Percentiles rank a stretch among this genome's conserved stretches.
Conservation (phyloP, 2,329 filamentous ascomycete genomes). For the Pseudogymnoascus sp. region DNA sequence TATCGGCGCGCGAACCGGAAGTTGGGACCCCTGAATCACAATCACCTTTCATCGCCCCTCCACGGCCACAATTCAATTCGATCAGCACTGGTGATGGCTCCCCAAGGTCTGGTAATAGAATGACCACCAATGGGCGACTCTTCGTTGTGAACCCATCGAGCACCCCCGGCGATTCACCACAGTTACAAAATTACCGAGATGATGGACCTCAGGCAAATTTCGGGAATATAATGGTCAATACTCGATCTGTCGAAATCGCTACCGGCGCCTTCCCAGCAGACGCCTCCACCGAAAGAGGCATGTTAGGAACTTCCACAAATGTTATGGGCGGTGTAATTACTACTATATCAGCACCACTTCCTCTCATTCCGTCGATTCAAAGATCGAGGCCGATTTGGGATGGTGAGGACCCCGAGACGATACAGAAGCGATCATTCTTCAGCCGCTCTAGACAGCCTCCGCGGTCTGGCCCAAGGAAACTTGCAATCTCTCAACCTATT, state of each 20-base stretch:
- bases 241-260: not conserved
- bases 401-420: not conserved
- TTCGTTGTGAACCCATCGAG: slow-evolving; percentile 28
- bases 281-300: not conserved
- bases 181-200: not conserved
- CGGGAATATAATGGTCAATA: slow-evolving; percentile 5
- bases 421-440: slow-evolving; percentile 24
- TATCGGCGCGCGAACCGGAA: slow-evolving; percentile 21
- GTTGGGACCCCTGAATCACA: slow-evolving; percentile 24
- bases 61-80: slow-evolving; percentile 21
- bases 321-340: not conserved
- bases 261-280: not conserved
- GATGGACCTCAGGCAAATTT: not conserved
- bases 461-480: slow-evolving; percentile 22
- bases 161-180: slow-evolving; percentile 22
- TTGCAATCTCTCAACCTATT: slow-evolving; percentile 28
- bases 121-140: slow-evolving; percentile 22
- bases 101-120: slow-evolving; percentile 20
- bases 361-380: slow-evolving; percentile 12
- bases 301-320: not conserved
- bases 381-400: slow-evolving; percentile 11
- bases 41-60: slow-evolving; percentile 26
- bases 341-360: not conserved
- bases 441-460: slow-evolving; percentile 18
- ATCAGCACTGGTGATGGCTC: slow-evolving; percentile 22